phyloP scores from a whole-genome alignment of 306 rosid genomes.

The Ammopiptanthus mongolicus region DNA sequence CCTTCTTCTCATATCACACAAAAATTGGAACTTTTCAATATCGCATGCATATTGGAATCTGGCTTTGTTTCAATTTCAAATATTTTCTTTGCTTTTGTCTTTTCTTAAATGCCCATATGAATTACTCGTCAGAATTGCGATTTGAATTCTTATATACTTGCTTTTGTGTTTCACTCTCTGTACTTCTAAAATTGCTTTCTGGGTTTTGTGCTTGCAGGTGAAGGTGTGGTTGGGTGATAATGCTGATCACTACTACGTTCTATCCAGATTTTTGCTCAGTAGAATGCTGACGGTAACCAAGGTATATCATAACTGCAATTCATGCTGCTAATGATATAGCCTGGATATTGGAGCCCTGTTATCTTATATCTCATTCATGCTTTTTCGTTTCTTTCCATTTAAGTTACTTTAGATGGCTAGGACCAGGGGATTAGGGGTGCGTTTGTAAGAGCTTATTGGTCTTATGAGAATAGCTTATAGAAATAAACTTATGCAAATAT shows the following conservation, averaged over 20 bases:
- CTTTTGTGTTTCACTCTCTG: not conserved
- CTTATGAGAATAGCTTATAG: too few relatives aligned
- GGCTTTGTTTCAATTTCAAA: not conserved
- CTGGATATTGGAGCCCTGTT: not conserved
- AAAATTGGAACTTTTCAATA: not conserved
- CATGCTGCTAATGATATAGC: not conserved
- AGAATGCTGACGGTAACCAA: constrained; percentile 92
- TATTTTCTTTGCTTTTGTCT: not conserved
- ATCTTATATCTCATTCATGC: not conserved
- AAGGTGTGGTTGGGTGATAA: constrained; percentile 97
- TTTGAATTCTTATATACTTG: not conserved
- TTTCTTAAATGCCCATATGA: not conserved
- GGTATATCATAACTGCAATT: constrained; percentile 28
- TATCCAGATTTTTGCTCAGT: constrained; percentile 86
- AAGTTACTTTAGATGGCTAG: not conserved
- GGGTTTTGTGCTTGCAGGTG: constrained; percentile 41
- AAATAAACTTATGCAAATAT: too few relatives aligned
- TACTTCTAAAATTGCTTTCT: not conserved
- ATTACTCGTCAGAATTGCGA: not conserved
- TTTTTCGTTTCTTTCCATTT: not conserved
- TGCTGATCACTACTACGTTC: constrained; percentile 94
- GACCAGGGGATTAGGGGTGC: not conserved
- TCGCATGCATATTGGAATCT: not conserved
- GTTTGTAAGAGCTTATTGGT: too few relatives aligned
- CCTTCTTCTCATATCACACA: not conserved